These are phyloP conservation scores for Paecilomyces niveus DNA, from an alignment of 2,329 filamentous ascomycete genomes.

Conservation along the genomic window DNA sequence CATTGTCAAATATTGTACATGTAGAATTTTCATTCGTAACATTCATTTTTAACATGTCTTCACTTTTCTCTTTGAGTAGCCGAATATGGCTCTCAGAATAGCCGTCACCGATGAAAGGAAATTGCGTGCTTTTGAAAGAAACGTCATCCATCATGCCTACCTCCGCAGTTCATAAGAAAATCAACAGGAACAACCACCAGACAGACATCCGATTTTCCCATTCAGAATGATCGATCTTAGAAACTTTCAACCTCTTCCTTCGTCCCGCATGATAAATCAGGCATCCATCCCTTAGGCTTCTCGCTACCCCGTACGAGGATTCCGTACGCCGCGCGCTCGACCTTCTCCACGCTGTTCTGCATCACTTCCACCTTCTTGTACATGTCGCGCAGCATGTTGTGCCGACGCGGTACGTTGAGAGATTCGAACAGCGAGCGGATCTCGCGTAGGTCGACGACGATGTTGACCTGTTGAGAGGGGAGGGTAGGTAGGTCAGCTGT, in stretches of 20 bases:
- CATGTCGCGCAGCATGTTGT: constrained; percentile 55
- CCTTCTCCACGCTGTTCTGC: constrained; percentile 83
- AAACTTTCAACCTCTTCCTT: constrained; percentile 29
- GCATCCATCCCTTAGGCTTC: constrained; percentile 84
- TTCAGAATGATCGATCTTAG: constrained; percentile 12
- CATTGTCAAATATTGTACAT: background rate
- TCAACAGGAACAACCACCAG: background rate
- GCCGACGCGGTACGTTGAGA: constrained; percentile 50
- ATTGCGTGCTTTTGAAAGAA: too few species aligned
- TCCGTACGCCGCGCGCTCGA: constrained; percentile 84
- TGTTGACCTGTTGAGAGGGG: constrained; percentile 46
- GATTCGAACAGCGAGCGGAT: constrained; percentile 71
- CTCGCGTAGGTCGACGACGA: constrained; percentile 73
- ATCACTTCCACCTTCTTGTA: constrained; percentile 80
- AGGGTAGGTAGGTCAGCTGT: constrained; percentile 9
- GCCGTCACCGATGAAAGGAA: background rate
- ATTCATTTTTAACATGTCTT: background rate
- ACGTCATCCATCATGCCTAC: background rate
- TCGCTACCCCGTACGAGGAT: constrained; percentile 82
- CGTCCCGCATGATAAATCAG: constrained; percentile 54
- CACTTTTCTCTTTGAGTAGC: background rate
- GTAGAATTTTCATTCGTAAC: background rate
- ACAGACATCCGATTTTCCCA: background rate
- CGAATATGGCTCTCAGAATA: background rate
- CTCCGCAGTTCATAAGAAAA: background rate